These are phyloP conservation scores for Diaporthe sp. DNA, from an alignment of 2,329 filamentous ascomycete species.

Conservation along the genomic window DNA sequence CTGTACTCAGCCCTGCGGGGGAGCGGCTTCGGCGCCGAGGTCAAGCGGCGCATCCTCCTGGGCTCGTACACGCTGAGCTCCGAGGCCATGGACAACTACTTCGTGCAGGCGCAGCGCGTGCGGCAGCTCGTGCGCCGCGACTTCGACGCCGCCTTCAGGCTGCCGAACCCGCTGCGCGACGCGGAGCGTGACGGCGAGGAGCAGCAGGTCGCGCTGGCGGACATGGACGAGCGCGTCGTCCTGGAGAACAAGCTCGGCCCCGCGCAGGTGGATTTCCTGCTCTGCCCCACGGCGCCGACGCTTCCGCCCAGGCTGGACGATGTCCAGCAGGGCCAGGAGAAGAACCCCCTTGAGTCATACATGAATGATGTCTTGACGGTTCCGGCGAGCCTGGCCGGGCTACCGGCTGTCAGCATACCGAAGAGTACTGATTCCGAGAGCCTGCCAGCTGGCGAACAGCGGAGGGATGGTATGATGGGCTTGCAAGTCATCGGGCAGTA, in stretches of 20 bases:
- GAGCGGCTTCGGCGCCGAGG: slow-evolving; percentile 83
- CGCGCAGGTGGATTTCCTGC: slow-evolving; percentile 82
- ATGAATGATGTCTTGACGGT: slow-evolving; percentile 97
- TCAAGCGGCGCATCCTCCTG: slow-evolving; percentile 86
- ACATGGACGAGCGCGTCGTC: slow-evolving; percentile 66
- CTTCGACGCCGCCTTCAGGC: slow-evolving; percentile 83
- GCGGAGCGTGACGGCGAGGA: slow-evolving; percentile 40
- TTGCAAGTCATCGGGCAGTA: slow-evolving; percentile 87
- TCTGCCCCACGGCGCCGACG: slow-evolving; percentile 87
- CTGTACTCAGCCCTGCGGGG: slow-evolving; percentile 84
- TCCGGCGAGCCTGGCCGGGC: slow-evolving; percentile 89
- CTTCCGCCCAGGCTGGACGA: slow-evolving; percentile 62
- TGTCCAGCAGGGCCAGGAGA: slow-evolving; percentile 56
- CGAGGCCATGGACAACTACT: slow-evolving; percentile 94
- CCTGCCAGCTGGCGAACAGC: slow-evolving; percentile 46
- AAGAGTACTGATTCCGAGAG: slow-evolving; percentile 54
- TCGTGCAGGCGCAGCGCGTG: slow-evolving; percentile 91
- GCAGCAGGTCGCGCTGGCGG: slow-evolving; percentile 68
- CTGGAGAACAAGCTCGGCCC: slow-evolving; percentile 70
- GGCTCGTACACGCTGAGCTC: slow-evolving; percentile 93
- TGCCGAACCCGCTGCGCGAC: slow-evolving; percentile 76
- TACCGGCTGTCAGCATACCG: slow-evolving; percentile 90
- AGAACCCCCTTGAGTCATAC: slow-evolving; percentile 77
- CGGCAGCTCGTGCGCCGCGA: slow-evolving; percentile 86
- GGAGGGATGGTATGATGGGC: slow-evolving; percentile 57